These are phyloP conservation scores for Monosporascus ibericus DNA, from an alignment of 2,329 filamentous ascomycete species.

Conservation along the genomic window DNA sequence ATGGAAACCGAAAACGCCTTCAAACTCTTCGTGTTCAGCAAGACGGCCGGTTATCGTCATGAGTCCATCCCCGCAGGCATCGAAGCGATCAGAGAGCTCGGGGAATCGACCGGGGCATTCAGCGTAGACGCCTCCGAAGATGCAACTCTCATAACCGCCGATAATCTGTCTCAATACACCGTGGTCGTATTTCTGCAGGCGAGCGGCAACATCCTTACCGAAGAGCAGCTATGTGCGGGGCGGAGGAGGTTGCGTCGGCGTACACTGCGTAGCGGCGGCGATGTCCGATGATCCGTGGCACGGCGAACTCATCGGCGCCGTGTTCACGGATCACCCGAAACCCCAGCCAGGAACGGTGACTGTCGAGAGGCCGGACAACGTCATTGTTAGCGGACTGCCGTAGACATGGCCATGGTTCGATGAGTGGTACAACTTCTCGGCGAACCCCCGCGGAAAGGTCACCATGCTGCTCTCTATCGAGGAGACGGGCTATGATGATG, in stretches of 20 bases:
- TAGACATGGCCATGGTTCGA: conserved; percentile 28
- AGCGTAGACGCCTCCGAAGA: conserved; percentile 31
- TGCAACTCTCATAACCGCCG: conserved; percentile 23
- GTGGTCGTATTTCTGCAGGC: conserved; percentile 33
- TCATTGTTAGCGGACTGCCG: conserved; percentile 18
- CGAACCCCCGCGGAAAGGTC: conserved; percentile 18
- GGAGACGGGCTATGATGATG: conserved; percentile 29
- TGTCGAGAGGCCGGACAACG: conserved; percentile 24
- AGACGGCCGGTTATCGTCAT: conserved; percentile 32
- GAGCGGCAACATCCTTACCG: conserved; percentile 31
- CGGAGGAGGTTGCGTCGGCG: conserved; percentile 33
- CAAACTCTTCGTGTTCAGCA: conserved; percentile 32
- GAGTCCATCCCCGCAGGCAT: conserved; percentile 32
- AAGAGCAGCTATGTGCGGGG: conserved; percentile 25
- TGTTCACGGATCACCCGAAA: conserved; percentile 32
- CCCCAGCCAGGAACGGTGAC: conserved; percentile 27
- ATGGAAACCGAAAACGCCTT: conserved; percentile 8
- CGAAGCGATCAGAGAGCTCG: conserved; percentile 24
- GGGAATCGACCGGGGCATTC: conserved; percentile 19
- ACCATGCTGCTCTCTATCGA: conserved; percentile 30
- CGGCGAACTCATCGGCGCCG: conserved; percentile 30
- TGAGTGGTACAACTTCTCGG: conserved; percentile 38
- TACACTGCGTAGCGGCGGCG: conserved; percentile 33
- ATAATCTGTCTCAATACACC: conserved; percentile 25
- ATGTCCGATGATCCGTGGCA: conserved; percentile 31